Conservation (phyloP, 2,329 filamentous ascomycete genomes). For the Diplocarpon rosae region DNA sequence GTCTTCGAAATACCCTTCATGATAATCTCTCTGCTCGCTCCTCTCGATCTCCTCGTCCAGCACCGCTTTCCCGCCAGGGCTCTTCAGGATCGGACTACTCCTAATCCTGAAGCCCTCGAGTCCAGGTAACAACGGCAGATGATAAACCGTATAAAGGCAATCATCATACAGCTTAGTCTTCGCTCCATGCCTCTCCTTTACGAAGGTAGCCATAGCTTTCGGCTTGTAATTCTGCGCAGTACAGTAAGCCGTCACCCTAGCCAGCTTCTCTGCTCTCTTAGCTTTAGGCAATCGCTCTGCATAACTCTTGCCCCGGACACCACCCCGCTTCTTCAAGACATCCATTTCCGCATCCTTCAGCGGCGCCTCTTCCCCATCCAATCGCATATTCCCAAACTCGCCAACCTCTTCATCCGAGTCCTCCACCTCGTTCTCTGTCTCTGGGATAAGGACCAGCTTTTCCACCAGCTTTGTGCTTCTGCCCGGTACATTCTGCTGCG, state of each 20-base stretch:
- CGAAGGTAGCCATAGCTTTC: constrained; percentile 75
- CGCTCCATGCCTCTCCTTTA: constrained; percentile 77
- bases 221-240: constrained; percentile 91
- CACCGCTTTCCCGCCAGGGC: constrained; percentile 83
- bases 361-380: constrained; percentile 52
- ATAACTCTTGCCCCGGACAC: constrained; percentile 70
- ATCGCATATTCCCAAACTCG: constrained; percentile 33
- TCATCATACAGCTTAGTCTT: constrained; percentile 97
- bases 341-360: constrained; percentile 58
- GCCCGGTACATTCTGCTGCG: constrained; percentile 54
- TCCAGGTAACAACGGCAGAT: constrained; percentile 77
- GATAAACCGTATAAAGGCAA: constrained; percentile 91
- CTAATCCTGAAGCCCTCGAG: constrained; percentile 77
- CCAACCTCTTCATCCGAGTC: constrained; percentile 48
- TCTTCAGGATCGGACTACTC: constrained; percentile 86
- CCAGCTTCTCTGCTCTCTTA: constrained; percentile 74
- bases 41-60: constrained; percentile 93
- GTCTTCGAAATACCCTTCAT: constrained; percentile 82
- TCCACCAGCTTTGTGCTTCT: constrained; percentile 90
- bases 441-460: constrained; percentile 89
- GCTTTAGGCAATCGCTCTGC: constrained; percentile 87
- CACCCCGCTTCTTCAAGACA: constrained; percentile 50
- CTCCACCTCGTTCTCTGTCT: constrained; percentile 54
- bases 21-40: constrained; percentile 78
- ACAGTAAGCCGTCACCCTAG: constrained; percentile 89